Percentiles rank a stretch among this genome's conserved stretches.
Evolutionary conservation across 768 basidiomycete species (phyloP).

Genomic region (Imleria badia): DNA sequence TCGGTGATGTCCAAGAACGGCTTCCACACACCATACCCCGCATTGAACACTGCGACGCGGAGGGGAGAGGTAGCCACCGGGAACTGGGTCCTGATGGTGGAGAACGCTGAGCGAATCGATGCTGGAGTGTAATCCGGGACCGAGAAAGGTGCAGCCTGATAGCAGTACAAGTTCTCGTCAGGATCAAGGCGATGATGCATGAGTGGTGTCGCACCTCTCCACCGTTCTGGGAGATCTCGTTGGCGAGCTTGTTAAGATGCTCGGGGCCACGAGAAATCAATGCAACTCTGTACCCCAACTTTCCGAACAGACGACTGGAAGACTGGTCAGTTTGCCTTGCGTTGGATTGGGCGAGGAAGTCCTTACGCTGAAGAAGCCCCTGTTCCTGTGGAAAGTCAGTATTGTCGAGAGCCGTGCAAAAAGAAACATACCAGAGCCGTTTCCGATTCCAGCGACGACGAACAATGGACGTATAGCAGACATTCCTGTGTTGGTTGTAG

Average conservation of each 20-base stretch:
- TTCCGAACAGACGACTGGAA: conserved; percentile 56
- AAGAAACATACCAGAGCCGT: conserved; percentile 33
- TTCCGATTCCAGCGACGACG: conserved; percentile 57
- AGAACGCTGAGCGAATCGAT: conserved; percentile 52
- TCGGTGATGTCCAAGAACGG: conserved; percentile 64
- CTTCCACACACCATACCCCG: conserved; percentile 57
- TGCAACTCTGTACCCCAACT: conserved; percentile 65
- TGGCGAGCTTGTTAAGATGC: conserved; percentile 50
- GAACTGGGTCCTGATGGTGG: conserved; percentile 44
- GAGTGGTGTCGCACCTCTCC: conserved; percentile 46
- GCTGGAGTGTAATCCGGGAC: conserved; percentile 48
- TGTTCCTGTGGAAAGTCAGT: conserved; percentile 40
- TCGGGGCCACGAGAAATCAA: conserved; percentile 59
- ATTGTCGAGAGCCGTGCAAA: not conserved
- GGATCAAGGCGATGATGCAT: not conserved
- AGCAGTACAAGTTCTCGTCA: not conserved
- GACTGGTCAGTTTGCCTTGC: not conserved
- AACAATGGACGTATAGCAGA: conserved; percentile 47
- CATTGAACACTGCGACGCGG: conserved; percentile 66
- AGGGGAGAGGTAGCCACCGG: conserved; percentile 49
- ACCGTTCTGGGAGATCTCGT: conserved; percentile 54
- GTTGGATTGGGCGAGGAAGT: not conserved
- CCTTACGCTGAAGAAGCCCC: conserved; percentile 60
- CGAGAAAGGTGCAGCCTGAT: conserved; percentile 57
- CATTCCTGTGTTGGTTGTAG: conserved; percentile 17